phyloP scores from a whole-genome alignment of 805 yeast genomes.

The Saccharomycopsis synnaedendra region DNA sequence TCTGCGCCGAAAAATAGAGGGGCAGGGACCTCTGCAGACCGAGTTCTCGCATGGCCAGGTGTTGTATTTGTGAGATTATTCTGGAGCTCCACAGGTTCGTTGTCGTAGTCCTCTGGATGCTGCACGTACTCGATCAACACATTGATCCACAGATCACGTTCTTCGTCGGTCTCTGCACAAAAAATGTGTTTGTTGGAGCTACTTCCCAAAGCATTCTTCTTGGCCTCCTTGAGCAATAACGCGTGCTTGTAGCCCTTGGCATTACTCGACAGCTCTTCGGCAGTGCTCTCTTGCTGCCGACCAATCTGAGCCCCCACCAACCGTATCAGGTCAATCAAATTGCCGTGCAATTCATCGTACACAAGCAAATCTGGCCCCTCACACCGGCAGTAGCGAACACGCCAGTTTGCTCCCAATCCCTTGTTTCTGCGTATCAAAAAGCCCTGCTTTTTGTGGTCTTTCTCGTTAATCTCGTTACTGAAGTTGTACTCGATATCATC shows the following conservation, averaged over 20 bases:
- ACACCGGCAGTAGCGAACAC: conserved; percentile 54
- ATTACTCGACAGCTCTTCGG: conserved; percentile 22
- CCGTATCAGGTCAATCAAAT: conserved; percentile 38
- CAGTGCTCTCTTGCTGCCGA: conserved; percentile 28
- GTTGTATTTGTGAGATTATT: conserved; percentile 1
- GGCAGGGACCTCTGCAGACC: conserved; percentile 1
- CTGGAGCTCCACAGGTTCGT: conserved; percentile 6
- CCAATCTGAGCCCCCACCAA: conserved; percentile 45
- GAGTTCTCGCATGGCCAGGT: no score
- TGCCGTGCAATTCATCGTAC: conserved; percentile 46
- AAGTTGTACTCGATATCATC: conserved; percentile 33
- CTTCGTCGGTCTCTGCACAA: conserved; percentile 71
- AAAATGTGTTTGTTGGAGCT: conserved; percentile 44
- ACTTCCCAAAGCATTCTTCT: conserved; percentile 21
- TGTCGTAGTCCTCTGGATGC: conserved; percentile 1
- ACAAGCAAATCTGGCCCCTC: conserved; percentile 48
- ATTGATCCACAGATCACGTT: conserved; percentile 64
- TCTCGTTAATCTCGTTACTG: conserved; percentile 19
- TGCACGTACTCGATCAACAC: conserved; percentile 26
- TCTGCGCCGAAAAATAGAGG: background rate
- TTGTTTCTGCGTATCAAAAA: conserved; percentile 52
- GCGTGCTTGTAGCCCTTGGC: conserved; percentile 45
- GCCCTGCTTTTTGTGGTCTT: conserved; percentile 52
- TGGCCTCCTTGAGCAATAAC: conserved; percentile 40
- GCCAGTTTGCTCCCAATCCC: conserved; percentile 58